Percentiles rank a stretch among this genome's conserved stretches.
Conservation (phyloP, 2,329 filamentous ascomycete genomes). For the Aureobasidium vineae region DNA sequence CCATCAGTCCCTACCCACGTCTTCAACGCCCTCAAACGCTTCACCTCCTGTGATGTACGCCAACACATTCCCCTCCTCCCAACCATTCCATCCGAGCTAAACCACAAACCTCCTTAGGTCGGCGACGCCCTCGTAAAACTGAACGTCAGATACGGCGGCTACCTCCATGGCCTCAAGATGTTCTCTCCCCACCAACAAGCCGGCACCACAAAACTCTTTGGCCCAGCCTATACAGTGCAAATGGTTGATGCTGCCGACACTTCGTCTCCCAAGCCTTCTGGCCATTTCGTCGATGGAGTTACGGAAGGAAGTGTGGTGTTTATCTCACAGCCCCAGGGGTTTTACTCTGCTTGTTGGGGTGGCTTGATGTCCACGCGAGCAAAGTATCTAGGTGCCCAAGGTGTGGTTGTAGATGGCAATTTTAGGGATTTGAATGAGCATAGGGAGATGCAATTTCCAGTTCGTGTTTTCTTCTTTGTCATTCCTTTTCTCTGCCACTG, state of each 20-base stretch:
- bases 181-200: conserved; percentile 29
- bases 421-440: conserved; percentile 41
- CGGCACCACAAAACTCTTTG: conserved; percentile 11
- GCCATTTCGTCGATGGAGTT: conserved; percentile 43
- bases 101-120: conserved; percentile 32
- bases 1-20: conserved; percentile 6
- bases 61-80: not conserved
- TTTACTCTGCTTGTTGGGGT: conserved; percentile 42
- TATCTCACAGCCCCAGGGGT: conserved; percentile 40
- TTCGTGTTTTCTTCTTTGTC: conserved; percentile 2
- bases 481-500: not conserved
- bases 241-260: conserved; percentile 40
- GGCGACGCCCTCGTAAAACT: conserved; percentile 42
- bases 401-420: conserved; percentile 43
- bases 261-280: conserved; percentile 34
- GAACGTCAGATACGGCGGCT: conserved; percentile 38
- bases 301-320: conserved; percentile 40
- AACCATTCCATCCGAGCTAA: not conserved
- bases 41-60: conserved; percentile 25
- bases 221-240: conserved; percentile 23
- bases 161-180: conserved; percentile 39
- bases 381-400: conserved; percentile 39
- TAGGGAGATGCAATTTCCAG: conserved; percentile 29
- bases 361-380: conserved; percentile 43
- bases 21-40: conserved; percentile 23